A percentile compares a stretch with the other conserved stretches of the same genome.
Evolutionary conservation across 2,329 filamentous ascomycete species (phyloP).

Genomic region (Aspergillus sp.): DNA sequence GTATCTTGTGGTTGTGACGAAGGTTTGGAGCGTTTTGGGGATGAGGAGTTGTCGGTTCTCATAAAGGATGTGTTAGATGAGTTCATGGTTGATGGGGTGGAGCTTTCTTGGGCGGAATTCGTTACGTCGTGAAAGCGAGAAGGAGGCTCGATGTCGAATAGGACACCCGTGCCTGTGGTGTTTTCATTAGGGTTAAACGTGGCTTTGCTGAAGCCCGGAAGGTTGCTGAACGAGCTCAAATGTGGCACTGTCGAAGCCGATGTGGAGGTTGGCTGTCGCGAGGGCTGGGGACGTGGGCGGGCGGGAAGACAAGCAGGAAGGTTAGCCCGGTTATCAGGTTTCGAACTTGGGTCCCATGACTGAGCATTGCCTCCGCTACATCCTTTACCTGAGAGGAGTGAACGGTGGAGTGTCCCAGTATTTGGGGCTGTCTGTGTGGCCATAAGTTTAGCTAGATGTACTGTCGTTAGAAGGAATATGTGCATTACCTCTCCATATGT

Average conservation of each 20-base stretch:
- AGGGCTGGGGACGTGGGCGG: conserved; percentile 20
- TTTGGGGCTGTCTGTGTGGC: not conserved
- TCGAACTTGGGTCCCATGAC: conserved; percentile 6
- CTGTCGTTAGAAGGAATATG: not conserved
- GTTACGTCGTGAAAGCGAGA: conserved; percentile 28
- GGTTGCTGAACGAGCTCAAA: not conserved
- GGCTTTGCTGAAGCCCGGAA: conserved; percentile 7
- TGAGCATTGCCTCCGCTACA: not conserved
- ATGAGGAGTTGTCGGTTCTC: conserved; percentile 9
- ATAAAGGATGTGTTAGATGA: conserved; percentile 7
- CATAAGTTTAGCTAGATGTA: not conserved
- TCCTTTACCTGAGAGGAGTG: not conserved
- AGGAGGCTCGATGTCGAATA: conserved; percentile 34
- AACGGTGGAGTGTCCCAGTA: not conserved
- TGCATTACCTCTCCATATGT: conserved; percentile 12
- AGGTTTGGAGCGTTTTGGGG: conserved; percentile 11
- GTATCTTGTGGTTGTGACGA: not conserved
- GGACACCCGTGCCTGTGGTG: conserved; percentile 10
- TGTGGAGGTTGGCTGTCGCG: conserved; percentile 3
- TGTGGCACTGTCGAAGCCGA: not conserved
- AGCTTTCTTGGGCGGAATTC: conserved; percentile 11
- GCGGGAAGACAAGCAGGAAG: conserved; percentile 24
- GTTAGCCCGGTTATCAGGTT: conserved; percentile 1
- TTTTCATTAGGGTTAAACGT: not conserved
- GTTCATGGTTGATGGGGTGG: conserved; percentile 8